Evolutionary conservation across 2,329 filamentous ascomycete species (phyloP).

Genomic region (Fusarium poae): DNA sequence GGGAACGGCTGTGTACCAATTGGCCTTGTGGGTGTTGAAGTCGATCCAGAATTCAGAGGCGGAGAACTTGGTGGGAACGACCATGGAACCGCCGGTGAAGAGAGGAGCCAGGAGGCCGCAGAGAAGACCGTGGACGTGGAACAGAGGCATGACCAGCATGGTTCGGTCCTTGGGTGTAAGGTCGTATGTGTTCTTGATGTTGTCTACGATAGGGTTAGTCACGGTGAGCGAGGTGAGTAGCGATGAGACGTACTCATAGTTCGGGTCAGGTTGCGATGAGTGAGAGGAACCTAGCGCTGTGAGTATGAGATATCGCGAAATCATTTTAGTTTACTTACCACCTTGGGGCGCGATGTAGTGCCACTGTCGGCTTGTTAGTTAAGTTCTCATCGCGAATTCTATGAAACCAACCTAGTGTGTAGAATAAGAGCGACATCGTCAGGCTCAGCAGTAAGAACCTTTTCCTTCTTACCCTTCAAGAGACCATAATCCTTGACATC

Average conservation of each 20-base stretch:
- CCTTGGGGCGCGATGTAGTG: constrained; percentile 87
- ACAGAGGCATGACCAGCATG: constrained; percentile 90
- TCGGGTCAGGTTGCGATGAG: constrained; percentile 82
- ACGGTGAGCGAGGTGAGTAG: constrained; percentile 42
- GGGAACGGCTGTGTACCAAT: constrained; percentile 94
- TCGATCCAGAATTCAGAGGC: constrained; percentile 86
- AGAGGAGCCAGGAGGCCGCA: constrained; percentile 85
- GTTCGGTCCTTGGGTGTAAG: constrained; percentile 79
- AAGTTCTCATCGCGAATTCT: background rate
- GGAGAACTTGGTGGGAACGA: constrained; percentile 84
- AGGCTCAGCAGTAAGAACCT: constrained; percentile 67
- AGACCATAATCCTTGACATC: constrained; percentile 83
- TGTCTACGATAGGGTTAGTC: constrained; percentile 60
- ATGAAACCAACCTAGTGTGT: constrained; percentile 71
- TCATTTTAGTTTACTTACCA: constrained; percentile 62
- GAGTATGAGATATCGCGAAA: constrained; percentile 11
- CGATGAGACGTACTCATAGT: constrained; percentile 73
- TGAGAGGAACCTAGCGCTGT: constrained; percentile 74
- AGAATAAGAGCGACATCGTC: constrained; percentile 85
- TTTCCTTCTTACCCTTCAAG: constrained; percentile 62
- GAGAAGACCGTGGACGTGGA: constrained; percentile 90
- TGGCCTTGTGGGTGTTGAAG: constrained; percentile 79
- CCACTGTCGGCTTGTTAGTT: constrained; percentile 63
- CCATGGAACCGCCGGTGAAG: constrained; percentile 79
- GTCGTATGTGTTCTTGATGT: constrained; percentile 83